Evolutionary conservation across 2,329 filamentous ascomycete genomes (phyloP).

Genomic region (Sarocladium strictum): DNA sequence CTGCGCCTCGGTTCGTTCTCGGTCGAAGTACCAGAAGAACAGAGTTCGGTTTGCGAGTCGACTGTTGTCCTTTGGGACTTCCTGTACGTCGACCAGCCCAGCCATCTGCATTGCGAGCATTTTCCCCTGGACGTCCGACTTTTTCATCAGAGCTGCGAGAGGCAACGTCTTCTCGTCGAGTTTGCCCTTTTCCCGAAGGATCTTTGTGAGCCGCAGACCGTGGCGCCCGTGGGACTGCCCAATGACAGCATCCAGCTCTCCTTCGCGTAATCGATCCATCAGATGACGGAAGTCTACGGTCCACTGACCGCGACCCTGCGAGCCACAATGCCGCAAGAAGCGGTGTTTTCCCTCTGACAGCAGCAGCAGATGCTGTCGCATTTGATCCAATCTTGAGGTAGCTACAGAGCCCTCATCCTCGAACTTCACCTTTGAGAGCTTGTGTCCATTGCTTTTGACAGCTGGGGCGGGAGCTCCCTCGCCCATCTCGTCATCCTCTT

Average conservation of each 20-base stretch:
- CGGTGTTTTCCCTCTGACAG: slow-evolving; percentile 62
- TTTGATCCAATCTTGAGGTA: slow-evolving; percentile 46
- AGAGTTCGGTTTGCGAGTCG: slow-evolving; percentile 77
- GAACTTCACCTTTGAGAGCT: slow-evolving; percentile 43
- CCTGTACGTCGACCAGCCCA: slow-evolving; percentile 85
- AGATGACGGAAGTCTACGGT: slow-evolving; percentile 76
- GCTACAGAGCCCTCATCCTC: slow-evolving; percentile 37
- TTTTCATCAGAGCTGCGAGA: slow-evolving; percentile 73
- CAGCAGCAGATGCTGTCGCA: slow-evolving; percentile 68
- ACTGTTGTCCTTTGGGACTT: slow-evolving; percentile 83
- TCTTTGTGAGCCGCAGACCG: slow-evolving; percentile 76
- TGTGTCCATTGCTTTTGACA: slow-evolving; percentile 28
- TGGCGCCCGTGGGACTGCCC: slow-evolving; percentile 69
- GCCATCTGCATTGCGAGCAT: slow-evolving; percentile 81
- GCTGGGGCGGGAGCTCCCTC: slow-evolving; percentile 17
- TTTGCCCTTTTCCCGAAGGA: slow-evolving; percentile 81
- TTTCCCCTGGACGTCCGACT: slow-evolving; percentile 77
- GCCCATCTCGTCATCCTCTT: slow-evolving; percentile 20
- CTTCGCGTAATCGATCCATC: slow-evolving; percentile 62
- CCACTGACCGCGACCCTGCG: slow-evolving; percentile 65
- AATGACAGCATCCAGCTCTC: slow-evolving; percentile 77
- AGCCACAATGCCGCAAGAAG: slow-evolving; percentile 64
- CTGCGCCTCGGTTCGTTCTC: slow-evolving; percentile 61
- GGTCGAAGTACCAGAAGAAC: slow-evolving; percentile 89
- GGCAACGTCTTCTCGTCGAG: slow-evolving; percentile 90